Evolutionary conservation across 1,284 basidiomycete genomes (phyloP).

Genomic region (Kalmanozyma brasiliensis): DNA sequence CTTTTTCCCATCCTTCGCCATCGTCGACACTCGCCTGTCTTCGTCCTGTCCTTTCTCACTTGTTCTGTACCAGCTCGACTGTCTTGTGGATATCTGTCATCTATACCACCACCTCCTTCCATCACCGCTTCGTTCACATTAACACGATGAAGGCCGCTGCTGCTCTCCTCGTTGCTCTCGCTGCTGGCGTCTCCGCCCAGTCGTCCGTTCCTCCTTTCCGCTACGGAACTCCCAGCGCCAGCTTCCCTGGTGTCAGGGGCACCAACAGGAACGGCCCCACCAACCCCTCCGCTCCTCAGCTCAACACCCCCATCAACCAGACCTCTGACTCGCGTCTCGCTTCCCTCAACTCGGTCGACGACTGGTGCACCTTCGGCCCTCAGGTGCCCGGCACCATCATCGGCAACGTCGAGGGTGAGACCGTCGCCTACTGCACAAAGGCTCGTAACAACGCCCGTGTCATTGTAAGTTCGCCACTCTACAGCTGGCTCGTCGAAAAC

Average conservation of each 20-base stretch:
- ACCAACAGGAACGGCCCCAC: constrained; percentile 55
- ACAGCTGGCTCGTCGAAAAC: constrained; percentile 48
- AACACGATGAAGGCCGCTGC: constrained; percentile 42
- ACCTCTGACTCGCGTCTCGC: constrained; percentile 60
- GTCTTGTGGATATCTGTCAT: constrained; percentile 7
- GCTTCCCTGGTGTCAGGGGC: constrained; percentile 56
- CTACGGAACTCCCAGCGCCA: constrained; percentile 59
- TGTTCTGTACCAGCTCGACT: constrained; percentile 5
- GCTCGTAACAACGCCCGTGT: constrained; percentile 67
- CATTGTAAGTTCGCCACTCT: constrained; percentile 55
- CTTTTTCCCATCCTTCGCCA: constrained; percentile 7
- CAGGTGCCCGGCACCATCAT: constrained; percentile 71
- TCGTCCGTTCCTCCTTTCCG: constrained; percentile 41
- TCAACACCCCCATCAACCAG: constrained; percentile 65
- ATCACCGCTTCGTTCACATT: constrained; percentile 4
- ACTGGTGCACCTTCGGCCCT: constrained; percentile 68
- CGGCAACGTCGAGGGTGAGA: constrained; percentile 76
- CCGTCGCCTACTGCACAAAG: constrained; percentile 79
- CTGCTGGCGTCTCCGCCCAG: constrained; percentile 42
- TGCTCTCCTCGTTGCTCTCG: constrained; percentile 34
- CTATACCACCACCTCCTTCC: constrained; percentile 5
- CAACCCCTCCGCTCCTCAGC: constrained; percentile 55
- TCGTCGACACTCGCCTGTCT: constrained; percentile 4
- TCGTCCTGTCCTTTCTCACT: constrained; percentile 6
- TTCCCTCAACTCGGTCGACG: constrained; percentile 64